Base-by-base conservation (phyloP, 495 filamentous ascomycete species). In the Annulohypoxylon bovei region DNA sequence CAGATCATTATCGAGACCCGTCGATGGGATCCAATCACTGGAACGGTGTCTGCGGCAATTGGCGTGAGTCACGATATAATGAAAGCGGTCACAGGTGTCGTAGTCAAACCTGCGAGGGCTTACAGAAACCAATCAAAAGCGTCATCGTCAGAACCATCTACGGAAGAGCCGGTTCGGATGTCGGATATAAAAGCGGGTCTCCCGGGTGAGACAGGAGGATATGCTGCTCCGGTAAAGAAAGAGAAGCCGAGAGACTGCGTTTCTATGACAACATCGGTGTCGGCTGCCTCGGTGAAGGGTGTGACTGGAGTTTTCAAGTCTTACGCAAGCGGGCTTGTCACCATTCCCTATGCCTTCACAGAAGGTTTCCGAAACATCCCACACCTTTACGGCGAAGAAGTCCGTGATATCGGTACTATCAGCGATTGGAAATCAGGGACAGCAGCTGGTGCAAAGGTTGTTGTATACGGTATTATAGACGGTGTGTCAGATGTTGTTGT, bases 301-400 rank as follows among this genome's bases (percentile, higher is more conserved):
- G 49, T 84, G 6, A 81, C 80, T 1, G 74, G 79, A 27, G 66
- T 81, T 23, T 54, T 76, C 11, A 72, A 75, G 3, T 62, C 70
- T 27, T 74, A 75, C 50, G 79, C 75, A 61, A 82, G 80, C 62
- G 81, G 79, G 0, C 56, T 78, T 7, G 84, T 89, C 58, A 83
- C 87, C 52, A 78, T 90, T 39, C 81, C 84, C 3, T 76, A 87
- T 7, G 88, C 88, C 3, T 69, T 86, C 7, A 82, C 86, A 0
- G 85, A 89, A 67, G 88, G 88, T 0, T 81, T 89, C 27, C 85
- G 87, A 64, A 85, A 86, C 20, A 82, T 87, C 9, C 88, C 88
- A 5, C 81, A 83, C 5, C 74, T 90, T 6, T 85, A 87, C 63
- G 86, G 86, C n/a, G 83, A 81, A 50, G 76, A 80, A 28, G 82